Conservation (phyloP, 176 grass and related monocot genomes). For the Tillandsia leiboldiana region DNA sequence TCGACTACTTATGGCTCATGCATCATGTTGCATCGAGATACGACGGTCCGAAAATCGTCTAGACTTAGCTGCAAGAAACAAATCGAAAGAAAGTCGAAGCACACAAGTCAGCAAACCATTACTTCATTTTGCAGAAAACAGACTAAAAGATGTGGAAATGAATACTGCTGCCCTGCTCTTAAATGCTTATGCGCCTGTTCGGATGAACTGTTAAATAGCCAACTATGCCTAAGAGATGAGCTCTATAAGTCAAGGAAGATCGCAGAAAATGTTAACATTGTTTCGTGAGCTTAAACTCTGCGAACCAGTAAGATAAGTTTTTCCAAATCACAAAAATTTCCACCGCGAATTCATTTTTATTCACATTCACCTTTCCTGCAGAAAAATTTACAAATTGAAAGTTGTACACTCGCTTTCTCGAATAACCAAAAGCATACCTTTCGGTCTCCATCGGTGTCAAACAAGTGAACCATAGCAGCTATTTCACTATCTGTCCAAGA, state of each 20-base stretch:
- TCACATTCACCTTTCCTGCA: no score
- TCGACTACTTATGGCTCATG: constrained; percentile 27
- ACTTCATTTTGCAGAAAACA: no score
- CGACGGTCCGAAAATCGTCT: constrained; percentile 64
- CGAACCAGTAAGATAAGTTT: background rate
- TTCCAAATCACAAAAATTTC: no score
- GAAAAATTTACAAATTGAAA: no score
- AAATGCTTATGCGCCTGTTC: no score
- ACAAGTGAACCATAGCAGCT: constrained; percentile 72
- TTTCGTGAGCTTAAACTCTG: background rate
- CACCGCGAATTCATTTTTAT: no score
- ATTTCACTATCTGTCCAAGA: constrained; percentile 75
- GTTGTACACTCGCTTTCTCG: background rate
- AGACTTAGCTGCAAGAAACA: constrained; percentile 51
- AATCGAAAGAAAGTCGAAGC: background rate
- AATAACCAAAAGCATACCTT: constrained; percentile 40
- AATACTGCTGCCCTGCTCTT: no score
- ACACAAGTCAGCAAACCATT: background rate
- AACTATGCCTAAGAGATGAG: no score
- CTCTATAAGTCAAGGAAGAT: background rate
- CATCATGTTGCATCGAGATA: constrained; percentile 76
- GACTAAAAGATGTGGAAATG: no score
- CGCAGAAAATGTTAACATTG: background rate
- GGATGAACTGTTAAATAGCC: no score
- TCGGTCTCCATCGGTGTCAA: constrained; percentile 72